These are phyloP conservation scores for Clarireedia paspali DNA, from an alignment of 2,329 filamentous ascomycete genomes.

Conservation along the genomic window DNA sequence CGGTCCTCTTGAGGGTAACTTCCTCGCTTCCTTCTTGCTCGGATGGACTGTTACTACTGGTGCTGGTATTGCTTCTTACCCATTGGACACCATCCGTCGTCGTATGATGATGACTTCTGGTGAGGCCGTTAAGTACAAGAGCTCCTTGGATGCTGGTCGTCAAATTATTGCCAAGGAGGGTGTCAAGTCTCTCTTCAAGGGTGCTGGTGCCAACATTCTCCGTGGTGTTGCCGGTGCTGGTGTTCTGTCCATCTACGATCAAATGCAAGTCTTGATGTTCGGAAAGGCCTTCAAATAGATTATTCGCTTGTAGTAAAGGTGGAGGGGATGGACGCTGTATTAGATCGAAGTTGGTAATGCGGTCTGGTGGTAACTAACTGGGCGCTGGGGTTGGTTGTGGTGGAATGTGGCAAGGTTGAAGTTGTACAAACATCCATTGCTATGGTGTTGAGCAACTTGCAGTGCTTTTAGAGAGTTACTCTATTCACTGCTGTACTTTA, in stretches of 20 bases:
- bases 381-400: constrained; percentile 14
- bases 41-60: constrained; percentile 99
- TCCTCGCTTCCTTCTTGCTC: constrained; percentile 98
- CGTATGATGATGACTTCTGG: constrained; percentile 99
- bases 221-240: constrained; percentile 99
- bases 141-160: constrained; percentile 86
- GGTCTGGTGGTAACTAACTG: constrained; percentile 18
- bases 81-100: constrained; percentile 99
- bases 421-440: constrained; percentile 29
- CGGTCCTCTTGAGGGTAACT: constrained; percentile 91
- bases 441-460: constrained; percentile 31
- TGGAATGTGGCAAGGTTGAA: constrained; percentile 24
- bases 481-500: constrained; percentile 31
- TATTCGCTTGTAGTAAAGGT: constrained; percentile 25
- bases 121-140: constrained; percentile 99
- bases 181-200: constrained; percentile 99
- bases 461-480: constrained; percentile 21
- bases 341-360: constrained; percentile 6
- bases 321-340: not conserved
- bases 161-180: constrained; percentile 98
- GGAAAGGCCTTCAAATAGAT: constrained; percentile 93
- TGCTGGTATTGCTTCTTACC: constrained; percentile 99
- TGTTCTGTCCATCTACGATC: constrained; percentile 99
- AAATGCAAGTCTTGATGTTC: constrained; percentile 98
- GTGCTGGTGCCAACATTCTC: constrained; percentile 99